phyloP scores from a whole-genome alignment of 2,329 filamentous ascomycete genomes.

The Ophiostoma sp. region DNA sequence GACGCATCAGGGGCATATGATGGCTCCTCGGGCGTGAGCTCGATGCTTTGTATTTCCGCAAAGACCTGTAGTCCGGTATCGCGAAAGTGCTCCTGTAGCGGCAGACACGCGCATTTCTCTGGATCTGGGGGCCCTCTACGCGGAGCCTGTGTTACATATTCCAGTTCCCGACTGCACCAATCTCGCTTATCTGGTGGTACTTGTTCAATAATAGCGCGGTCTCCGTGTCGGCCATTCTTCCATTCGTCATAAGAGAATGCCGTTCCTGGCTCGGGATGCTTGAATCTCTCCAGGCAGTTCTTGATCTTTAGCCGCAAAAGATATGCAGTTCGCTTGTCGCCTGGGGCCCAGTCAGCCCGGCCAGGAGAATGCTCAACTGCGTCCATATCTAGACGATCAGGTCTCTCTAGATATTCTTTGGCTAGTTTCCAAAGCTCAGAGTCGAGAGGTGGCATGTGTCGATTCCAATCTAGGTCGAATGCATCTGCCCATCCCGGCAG shows the following conservation, averaged over 20 bases:
- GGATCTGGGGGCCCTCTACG: neutral
- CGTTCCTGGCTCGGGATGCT: neutral
- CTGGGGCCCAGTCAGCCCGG: neutral
- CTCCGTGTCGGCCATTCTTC: neutral
- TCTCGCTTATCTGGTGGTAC: neutral
- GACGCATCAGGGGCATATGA: neutral
- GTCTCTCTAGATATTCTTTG: neutral
- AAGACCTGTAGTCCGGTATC: neutral
- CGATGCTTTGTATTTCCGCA: neutral
- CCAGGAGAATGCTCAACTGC: neutral
- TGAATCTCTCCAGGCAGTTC: neutral
- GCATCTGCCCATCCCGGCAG: neutral
- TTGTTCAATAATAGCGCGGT: neutral
- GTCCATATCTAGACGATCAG: neutral
- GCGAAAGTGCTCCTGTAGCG: neutral
- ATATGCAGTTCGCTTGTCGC: neutral
- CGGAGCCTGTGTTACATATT: neutral
- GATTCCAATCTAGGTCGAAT: neutral
- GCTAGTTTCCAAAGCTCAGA: neutral
- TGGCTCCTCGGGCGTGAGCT: neutral
- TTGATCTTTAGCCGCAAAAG: neutral
- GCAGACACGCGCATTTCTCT: neutral
- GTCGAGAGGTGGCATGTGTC: neutral
- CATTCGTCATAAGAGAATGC: neutral
- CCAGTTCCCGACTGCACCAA: neutral